Conservation (phyloP, 306 rosid species). For the Malus sylvestris region DNA sequence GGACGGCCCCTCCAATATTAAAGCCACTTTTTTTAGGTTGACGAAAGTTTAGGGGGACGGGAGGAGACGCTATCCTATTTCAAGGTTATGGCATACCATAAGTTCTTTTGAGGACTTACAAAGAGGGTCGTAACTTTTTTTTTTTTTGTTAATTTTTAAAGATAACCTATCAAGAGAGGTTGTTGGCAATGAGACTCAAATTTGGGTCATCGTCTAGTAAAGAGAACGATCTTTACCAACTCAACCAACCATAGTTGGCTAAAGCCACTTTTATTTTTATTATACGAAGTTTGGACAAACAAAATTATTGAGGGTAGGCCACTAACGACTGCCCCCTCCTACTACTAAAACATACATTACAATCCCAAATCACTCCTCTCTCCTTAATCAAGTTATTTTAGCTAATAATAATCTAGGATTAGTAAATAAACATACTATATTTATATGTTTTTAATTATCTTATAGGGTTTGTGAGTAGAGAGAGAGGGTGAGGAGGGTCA, state of each 20-base stretch:
- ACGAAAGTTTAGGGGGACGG: too few species aligned
- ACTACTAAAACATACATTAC: conserved; percentile 3
- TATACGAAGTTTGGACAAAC: neutral
- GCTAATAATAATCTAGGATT: neutral
- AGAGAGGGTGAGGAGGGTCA: conserved; percentile 15
- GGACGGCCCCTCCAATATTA: conserved; percentile 54
- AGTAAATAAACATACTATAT: neutral
- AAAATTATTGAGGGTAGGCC: conserved; percentile 2
- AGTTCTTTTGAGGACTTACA: too few species aligned
- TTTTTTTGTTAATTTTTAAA: too few species aligned
- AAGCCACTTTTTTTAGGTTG: conserved; percentile 34
- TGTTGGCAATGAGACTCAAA: too few species aligned
- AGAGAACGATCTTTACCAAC: too few species aligned
- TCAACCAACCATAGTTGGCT: too few species aligned
- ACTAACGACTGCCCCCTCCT: neutral
- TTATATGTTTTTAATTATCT: neutral
- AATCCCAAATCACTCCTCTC: neutral
- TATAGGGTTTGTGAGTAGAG: neutral
- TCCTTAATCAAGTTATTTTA: neutral
- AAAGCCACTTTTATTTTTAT: neutral
- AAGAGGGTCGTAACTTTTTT: too few species aligned
- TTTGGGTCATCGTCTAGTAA: too few species aligned
- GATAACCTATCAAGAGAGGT: too few species aligned
- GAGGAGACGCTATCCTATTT: too few species aligned
- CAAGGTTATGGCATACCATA: too few species aligned